Evolutionary conservation across 2,329 filamentous ascomycete genomes (phyloP).

Genomic region (Colletotrichum sp.): DNA sequence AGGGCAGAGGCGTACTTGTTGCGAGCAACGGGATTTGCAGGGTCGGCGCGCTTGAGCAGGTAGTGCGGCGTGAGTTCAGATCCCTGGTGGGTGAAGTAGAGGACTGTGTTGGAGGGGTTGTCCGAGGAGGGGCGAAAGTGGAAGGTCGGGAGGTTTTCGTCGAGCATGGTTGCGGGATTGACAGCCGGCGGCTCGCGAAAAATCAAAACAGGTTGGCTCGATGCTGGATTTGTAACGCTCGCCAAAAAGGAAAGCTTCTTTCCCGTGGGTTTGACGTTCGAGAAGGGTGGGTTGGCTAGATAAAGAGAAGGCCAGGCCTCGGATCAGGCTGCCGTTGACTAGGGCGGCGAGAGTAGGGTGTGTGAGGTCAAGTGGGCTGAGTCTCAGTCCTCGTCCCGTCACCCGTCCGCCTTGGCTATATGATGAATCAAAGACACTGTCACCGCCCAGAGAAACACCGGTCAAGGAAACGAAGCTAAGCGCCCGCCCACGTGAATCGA

Average conservation of each 20-base stretch:
- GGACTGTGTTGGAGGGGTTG: conserved; percentile 60
- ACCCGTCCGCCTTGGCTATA: conserved; percentile 13
- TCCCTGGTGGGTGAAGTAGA: conserved; percentile 73
- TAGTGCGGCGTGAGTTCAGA: conserved; percentile 83
- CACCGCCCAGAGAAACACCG: background rate
- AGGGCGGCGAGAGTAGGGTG: background rate
- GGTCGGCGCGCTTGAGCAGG: conserved; percentile 77
- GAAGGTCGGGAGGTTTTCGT: conserved; percentile 89
- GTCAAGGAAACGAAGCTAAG: background rate
- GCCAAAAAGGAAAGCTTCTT: background rate
- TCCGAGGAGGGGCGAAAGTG: conserved; percentile 58
- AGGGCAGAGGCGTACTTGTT: conserved; percentile 89
- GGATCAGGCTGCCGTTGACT: background rate
- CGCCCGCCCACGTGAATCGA: background rate
- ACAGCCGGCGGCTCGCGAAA: background rate
- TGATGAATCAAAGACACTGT: conserved; percentile 1
- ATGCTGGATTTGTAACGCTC: background rate
- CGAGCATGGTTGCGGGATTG: conserved; percentile 67
- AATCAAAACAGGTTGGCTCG: background rate
- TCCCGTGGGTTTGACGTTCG: background rate
- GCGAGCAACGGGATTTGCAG: conserved; percentile 69
- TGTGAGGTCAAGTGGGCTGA: conserved; percentile 18
- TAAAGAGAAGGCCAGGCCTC: background rate
- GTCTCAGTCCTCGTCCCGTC: background rate
- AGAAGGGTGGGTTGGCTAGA: background rate